phyloP scores from a whole-genome alignment of 257 asterid species.

The Solanum pennellii region DNA sequence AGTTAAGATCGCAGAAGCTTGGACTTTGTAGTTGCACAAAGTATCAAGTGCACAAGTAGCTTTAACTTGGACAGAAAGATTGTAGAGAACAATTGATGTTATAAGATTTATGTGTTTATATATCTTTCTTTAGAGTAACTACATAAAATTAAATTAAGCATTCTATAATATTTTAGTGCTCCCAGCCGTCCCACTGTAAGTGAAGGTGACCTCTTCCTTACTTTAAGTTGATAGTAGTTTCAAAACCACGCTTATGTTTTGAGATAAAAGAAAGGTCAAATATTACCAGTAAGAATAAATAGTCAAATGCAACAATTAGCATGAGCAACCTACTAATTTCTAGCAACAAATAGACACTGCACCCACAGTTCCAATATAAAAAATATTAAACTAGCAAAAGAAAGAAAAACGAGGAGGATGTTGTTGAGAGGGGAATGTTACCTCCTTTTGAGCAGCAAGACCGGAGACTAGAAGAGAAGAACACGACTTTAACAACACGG shows the following conservation, averaged over 20 bases:
- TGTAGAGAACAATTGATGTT: not conserved
- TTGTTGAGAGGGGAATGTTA: too few species aligned
- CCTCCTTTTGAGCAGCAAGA: too few species aligned
- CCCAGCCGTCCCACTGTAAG: not conserved
- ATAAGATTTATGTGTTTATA: not conserved
- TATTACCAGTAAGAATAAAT: not conserved
- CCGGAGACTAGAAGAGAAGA: too few species aligned
- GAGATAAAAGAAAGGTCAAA: not conserved
- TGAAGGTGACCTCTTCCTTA: not conserved
- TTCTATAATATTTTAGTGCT: not conserved
- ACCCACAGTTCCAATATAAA: too few species aligned
- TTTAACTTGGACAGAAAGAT: not conserved
- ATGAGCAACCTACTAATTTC: slow-evolving; percentile 25
- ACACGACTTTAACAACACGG: too few species aligned
- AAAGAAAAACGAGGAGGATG: too few species aligned
- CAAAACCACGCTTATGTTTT: not conserved
- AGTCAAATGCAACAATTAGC: not conserved
- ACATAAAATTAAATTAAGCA: not conserved
- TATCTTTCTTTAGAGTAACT: not conserved
- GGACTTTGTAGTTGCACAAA: not conserved
- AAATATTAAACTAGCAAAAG: too few species aligned
- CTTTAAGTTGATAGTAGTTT: not conserved
- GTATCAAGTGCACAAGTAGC: not conserved
- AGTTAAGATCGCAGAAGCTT: not conserved
- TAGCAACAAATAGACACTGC: too few species aligned